Percentiles rank a stretch among this genome's conserved stretches.
Evolutionary conservation across 140 eudicot species (phyloP).

Genomic region (Flaveria floridana): DNA sequence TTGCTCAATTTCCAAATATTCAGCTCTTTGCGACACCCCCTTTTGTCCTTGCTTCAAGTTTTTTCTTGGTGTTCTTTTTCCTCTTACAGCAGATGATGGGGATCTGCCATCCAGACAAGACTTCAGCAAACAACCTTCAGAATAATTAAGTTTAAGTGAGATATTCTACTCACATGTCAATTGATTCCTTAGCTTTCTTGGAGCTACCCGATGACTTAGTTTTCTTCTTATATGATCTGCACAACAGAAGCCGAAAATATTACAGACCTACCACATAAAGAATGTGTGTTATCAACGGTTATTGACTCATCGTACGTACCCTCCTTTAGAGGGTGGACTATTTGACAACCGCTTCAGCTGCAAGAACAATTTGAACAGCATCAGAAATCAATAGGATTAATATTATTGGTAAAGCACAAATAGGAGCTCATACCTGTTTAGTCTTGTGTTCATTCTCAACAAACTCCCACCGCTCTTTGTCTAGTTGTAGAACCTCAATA

Average conservation of each 20-base stretch:
- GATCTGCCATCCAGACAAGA: conserved; percentile 50
- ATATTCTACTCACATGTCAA: conserved; percentile 50
- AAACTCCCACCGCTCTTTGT: conserved; percentile 84
- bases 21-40: conserved; percentile 38
- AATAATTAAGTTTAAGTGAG: background rate
- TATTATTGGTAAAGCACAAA: conserved; percentile 7
- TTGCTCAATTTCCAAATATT: conserved; percentile 37
- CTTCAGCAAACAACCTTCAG: conserved; percentile 21
- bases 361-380: conserved; percentile 27
- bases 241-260: conserved; percentile 19
- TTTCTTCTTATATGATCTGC: conserved; percentile 60
- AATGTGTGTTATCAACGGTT: background rate
- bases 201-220: conserved; percentile 41
- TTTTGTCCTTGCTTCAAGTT: conserved; percentile 46
- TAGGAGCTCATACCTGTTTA: conserved; percentile 42
- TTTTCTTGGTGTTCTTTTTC: conserved; percentile 77
- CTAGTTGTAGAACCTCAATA: conserved; percentile 76
- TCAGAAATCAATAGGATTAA: conserved; percentile 34
- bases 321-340: conserved; percentile 44
- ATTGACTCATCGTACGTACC: conserved; percentile 43
- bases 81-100: conserved; percentile 52
- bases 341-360: conserved; percentile 52
- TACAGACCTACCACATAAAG: background rate
- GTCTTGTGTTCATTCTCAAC: conserved; percentile 45
- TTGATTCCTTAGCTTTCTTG: conserved; percentile 37